Percentiles rank a stretch among this genome's conserved stretches.
These are phyloP conservation scores for Pichia sp. DNA, from an alignment of 1,139 yeast genomes.

Conservation along the genomic window DNA sequence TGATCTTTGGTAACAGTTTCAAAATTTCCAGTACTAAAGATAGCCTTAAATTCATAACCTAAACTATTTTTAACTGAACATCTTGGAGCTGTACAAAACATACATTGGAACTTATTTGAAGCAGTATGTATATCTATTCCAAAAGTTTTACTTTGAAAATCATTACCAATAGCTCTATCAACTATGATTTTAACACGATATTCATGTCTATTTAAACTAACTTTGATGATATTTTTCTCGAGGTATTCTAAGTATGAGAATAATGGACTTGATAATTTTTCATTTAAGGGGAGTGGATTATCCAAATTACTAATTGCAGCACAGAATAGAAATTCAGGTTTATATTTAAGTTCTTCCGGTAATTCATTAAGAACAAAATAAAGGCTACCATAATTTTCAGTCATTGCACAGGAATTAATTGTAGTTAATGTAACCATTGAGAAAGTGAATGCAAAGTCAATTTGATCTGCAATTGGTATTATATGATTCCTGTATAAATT, in stretches of 20 bases:
- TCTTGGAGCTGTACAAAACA: conserved; percentile 7
- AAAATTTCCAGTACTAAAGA: conserved; percentile 2
- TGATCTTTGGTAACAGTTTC: background rate
- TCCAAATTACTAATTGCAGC: conserved; percentile 3
- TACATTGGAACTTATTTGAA: conserved; percentile 4
- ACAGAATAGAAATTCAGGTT: conserved; percentile 11
- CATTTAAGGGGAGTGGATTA: background rate
- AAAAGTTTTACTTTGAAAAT: background rate
- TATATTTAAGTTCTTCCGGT: conserved; percentile 7
- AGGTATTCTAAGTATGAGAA: conserved; percentile 5
- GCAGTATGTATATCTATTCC: conserved; percentile 2
- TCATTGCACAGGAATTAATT: background rate
- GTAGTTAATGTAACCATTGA: conserved; percentile 5
- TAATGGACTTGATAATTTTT: conserved; percentile 3
- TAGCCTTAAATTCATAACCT: conserved; percentile 3
- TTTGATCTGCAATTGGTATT: background rate
- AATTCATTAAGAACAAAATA: conserved; percentile 10
- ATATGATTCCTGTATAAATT: conserved; percentile 4
- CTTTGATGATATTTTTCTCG: conserved; percentile 2
- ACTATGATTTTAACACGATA: conserved; percentile 7
- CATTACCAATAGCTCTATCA: conserved; percentile 4
- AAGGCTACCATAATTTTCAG: conserved; percentile 1
- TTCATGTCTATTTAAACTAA: conserved; percentile 13
- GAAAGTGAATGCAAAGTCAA: conserved; percentile 13
- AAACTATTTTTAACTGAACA: conserved; percentile 1